phyloP scores from a whole-genome alignment of 2,329 filamentous ascomycete genomes.

The Ceratocystis cubensis region DNA sequence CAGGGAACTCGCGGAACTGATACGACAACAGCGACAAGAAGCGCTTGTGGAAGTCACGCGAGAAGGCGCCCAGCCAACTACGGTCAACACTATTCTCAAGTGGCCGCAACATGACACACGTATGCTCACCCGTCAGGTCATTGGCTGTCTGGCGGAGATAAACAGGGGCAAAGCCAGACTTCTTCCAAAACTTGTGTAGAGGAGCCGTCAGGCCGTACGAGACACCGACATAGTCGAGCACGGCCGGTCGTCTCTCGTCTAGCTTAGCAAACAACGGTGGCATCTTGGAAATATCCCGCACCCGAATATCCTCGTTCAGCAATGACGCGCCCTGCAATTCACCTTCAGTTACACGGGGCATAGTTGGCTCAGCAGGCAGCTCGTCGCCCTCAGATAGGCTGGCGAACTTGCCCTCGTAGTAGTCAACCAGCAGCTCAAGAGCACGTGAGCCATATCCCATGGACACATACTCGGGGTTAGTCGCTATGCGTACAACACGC shows the following conservation, averaged over 20 bases:
- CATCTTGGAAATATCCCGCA: slow-evolving; percentile 82
- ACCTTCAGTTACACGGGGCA: slow-evolving; percentile 67
- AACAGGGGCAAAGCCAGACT: slow-evolving; percentile 70
- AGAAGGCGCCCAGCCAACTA: slow-evolving; percentile 81
- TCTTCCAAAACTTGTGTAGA: slow-evolving; percentile 96
- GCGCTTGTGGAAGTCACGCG: slow-evolving; percentile 86
- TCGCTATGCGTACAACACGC: slow-evolving; percentile 84
- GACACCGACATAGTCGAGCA: slow-evolving; percentile 86
- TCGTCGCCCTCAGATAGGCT: slow-evolving; percentile 62
- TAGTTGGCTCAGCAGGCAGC: slow-evolving; percentile 41
- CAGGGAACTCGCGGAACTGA: slow-evolving; percentile 74
- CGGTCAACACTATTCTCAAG: slow-evolving; percentile 55
- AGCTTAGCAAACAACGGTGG: slow-evolving; percentile 86
- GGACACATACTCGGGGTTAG: slow-evolving; percentile 79
- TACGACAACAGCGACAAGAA: slow-evolving; percentile 84
- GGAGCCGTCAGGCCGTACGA: slow-evolving; percentile 81
- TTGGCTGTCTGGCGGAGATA: slow-evolving; percentile 93
- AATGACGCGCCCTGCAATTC: slow-evolving; percentile 67
- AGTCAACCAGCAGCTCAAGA: slow-evolving; percentile 74
- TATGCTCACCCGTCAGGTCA: slow-evolving; percentile 92
- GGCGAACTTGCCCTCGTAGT: slow-evolving; percentile 88
- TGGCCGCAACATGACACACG: slow-evolving; percentile 89
- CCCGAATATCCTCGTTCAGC: slow-evolving; percentile 74
- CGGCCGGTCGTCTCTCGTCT: slow-evolving; percentile 64
- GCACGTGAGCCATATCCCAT: slow-evolving; percentile 94